Evolutionary conservation across 495 filamentous ascomycete genomes (phyloP), one percentile per base, ranked within the genome.

Genomic region (Daldinia decipiens): DNA sequence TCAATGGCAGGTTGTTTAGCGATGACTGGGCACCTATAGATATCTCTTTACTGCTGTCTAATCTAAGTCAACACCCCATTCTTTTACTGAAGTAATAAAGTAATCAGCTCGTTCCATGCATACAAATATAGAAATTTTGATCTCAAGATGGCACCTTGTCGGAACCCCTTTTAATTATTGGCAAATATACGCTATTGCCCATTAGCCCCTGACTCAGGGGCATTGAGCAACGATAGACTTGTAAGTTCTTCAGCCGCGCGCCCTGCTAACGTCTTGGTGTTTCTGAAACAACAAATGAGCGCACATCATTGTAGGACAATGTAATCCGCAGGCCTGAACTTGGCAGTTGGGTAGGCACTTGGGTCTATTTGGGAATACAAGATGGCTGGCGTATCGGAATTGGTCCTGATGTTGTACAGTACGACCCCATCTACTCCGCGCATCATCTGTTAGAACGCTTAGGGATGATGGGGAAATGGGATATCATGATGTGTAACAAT

Each of bases 401-500:
- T 0, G 26, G 50, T 31, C 24, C 24, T 13, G 27, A 31, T 13
- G 50, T 53, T 31, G 26, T 53, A 53, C 26, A 3, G 27, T 6
- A 13, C 27, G 26, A 53, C 24, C 27, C 50, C 26, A 27, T 53
- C 2, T 53, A 21, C 27, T 27, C 50, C 50, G 31, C 27, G 50
- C 26, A 12, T 53, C 27, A 13, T 21, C 26, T 53, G 6, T 17
- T 29, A 2, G 5, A 17, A 26, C 21, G 50, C 26, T 53, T 53
- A 17, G 8, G 26, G 50, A 9, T 53, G 15, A 31, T 53, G 27
- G 27, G 15, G 13, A 4, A 52, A 29, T 53, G 15, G 4, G 15
- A 53, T 31, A 11, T 53, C 50, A 31, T 53, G 50, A 53, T 53
- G 26, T 53, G 13, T n/a, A 53, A 53, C 50, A 24, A 29, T 13